phyloP scores from a whole-genome alignment of 805 yeast species.

The Scheffersomyces ergatensis region DNA sequence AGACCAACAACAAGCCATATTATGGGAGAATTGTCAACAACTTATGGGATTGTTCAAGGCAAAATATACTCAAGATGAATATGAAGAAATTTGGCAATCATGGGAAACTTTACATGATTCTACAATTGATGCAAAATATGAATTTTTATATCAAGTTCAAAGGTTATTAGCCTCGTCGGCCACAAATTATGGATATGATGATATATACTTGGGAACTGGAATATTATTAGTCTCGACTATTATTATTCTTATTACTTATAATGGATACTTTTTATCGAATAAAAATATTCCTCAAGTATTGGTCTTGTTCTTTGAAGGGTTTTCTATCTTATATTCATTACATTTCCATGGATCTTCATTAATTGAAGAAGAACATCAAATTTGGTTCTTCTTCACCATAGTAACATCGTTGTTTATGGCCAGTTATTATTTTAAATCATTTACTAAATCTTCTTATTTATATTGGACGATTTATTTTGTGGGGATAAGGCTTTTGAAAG shows the following conservation, averaged over 20 bases:
- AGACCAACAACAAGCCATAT: constrained; percentile 28
- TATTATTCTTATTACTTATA: constrained; percentile 20
- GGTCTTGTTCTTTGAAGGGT: constrained; percentile 25
- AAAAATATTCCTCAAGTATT: constrained; percentile 7
- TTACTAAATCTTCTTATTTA: not conserved
- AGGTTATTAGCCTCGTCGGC: constrained; percentile 54
- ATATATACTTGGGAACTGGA: constrained; percentile 37
- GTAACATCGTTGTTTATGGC: constrained; percentile 10
- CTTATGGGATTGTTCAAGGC: constrained; percentile 47
- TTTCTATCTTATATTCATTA: constrained; percentile 49
- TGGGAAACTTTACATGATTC: constrained; percentile 10
- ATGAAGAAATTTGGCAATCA: constrained; percentile 4
- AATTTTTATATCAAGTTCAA: constrained; percentile 48
- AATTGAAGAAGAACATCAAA: constrained; percentile 93
- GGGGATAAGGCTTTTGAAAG: constrained; percentile 59
- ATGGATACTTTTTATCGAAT: constrained; percentile 10
- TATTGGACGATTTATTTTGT: constrained; percentile 15
- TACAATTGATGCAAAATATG: constrained; percentile 9
- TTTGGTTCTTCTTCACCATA: constrained; percentile 72
- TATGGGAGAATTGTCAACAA: constrained; percentile 59
- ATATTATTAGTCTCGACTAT: constrained; percentile 28
- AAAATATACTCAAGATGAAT: constrained; percentile 21
- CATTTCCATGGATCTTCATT: constrained; percentile 79
- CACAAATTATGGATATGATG: constrained; percentile 64
- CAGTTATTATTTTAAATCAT: constrained; percentile 4